Evolutionary conservation across 495 filamentous ascomycete genomes (phyloP).

Genomic region (Neurospora sublineolata): DNA sequence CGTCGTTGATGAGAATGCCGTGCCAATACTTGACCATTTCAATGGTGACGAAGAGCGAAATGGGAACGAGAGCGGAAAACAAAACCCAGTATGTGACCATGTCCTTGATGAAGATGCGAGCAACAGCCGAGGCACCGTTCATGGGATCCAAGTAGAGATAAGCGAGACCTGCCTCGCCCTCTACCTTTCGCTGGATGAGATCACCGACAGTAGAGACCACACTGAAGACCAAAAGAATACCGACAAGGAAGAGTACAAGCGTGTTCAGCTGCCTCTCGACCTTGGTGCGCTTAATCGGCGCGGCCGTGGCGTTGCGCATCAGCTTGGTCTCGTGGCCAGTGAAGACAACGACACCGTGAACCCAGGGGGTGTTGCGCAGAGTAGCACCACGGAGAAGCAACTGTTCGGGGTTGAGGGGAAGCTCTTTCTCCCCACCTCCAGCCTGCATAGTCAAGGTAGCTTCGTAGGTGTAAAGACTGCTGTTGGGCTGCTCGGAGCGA

Average conservation of each 20-base stretch:
- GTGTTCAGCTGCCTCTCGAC: constrained; percentile 89
- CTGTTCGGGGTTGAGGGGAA: constrained; percentile 56
- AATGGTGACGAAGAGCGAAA: constrained; percentile 94
- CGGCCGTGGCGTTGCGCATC: constrained; percentile 96
- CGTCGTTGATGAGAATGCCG: constrained; percentile 92
- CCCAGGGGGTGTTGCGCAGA: constrained; percentile 92
- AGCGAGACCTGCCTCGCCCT: constrained; percentile 38
- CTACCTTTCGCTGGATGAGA: constrained; percentile 59
- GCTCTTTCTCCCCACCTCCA: constrained; percentile 92
- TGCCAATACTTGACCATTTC: constrained; percentile 97
- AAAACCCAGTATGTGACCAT: constrained; percentile 98
- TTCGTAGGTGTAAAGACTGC: constrained; percentile 96
- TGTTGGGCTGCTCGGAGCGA: constrained; percentile 95
- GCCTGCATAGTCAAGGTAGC: constrained; percentile 86
- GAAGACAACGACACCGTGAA: constrained; percentile 93
- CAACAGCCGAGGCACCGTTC: constrained; percentile 36
- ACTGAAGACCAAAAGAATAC: constrained; percentile 72
- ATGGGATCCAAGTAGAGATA: constrained; percentile 58
- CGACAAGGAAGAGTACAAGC: constrained; percentile 81
- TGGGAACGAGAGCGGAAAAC: constrained; percentile 94
- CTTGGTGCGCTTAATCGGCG: constrained; percentile 93
- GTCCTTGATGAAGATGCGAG: constrained; percentile 81
- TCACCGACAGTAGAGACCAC: constrained; percentile 86
- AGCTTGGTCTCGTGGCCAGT: constrained; percentile 98
- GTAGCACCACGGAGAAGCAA: constrained; percentile 87